Evolutionary conservation across 164 flowering plant genomes (phyloP).

Genomic region (Akebia trifoliata): DNA sequence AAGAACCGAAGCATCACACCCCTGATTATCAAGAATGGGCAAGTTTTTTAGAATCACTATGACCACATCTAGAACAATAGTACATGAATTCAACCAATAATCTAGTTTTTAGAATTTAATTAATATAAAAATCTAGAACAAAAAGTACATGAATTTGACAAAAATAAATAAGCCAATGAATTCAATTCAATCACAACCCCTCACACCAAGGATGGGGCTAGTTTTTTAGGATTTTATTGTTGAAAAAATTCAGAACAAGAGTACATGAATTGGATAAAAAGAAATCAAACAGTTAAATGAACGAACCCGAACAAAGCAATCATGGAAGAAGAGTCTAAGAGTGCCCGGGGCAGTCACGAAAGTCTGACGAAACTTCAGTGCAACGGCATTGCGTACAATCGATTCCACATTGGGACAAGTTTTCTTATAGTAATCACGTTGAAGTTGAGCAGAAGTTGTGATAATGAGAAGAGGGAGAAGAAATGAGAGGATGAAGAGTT

Average conservation of each 20-base stretch:
- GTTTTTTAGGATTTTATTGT: no score
- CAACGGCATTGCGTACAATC: conserved; percentile 27
- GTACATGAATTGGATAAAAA: no score
- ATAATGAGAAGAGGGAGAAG: conserved; percentile 16
- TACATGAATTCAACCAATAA: background rate
- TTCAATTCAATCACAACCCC: no score
- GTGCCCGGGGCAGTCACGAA: conserved; percentile 39
- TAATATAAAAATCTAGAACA: no score
- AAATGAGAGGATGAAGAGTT: conserved; percentile 6
- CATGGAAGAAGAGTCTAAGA: conserved; percentile 41
- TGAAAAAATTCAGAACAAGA: no score
- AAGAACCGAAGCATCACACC: conserved; percentile 46
- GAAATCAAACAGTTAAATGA: background rate
- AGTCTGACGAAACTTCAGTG: conserved; percentile 30
- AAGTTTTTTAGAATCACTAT: background rate
- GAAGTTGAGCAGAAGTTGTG: conserved; percentile 28
- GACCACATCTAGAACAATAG: no score
- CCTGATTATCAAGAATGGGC: conserved; percentile 17
- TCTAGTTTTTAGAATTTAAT: no score
- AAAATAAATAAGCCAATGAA: no score
- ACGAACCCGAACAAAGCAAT: conserved; percentile 38
- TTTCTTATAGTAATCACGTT: conserved; percentile 23
- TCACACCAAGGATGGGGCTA: no score
- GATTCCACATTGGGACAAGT: conserved; percentile 35
- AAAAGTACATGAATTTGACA: no score